Conservation (phyloP, 805 yeast species). For the Ogataea haglerorum region DNA sequence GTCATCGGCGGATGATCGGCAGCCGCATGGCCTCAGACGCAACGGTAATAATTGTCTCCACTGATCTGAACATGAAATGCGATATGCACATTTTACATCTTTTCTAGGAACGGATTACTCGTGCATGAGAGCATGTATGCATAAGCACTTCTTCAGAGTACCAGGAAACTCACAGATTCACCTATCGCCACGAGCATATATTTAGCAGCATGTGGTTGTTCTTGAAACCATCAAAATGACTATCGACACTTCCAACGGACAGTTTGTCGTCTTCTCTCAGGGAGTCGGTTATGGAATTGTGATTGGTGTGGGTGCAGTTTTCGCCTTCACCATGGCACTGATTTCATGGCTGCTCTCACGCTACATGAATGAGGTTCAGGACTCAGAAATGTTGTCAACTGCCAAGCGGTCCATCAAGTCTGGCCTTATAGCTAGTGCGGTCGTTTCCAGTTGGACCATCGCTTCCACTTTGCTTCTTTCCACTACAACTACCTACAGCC, state of each 20-base stretch:
- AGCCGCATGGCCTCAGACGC: too few relatives aligned
- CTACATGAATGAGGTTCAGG: slow-evolving; percentile 39
- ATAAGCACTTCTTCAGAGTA: too few relatives aligned
- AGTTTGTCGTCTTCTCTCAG: slow-evolving; percentile 18
- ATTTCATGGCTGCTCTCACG: slow-evolving; percentile 34
- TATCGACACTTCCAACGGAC: slow-evolving; percentile 10
- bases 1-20: too few relatives aligned
- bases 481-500: slow-evolving; percentile 31
- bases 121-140: too few relatives aligned
- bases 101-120: too few relatives aligned
- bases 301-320: slow-evolving; percentile 45
- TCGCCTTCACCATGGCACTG: slow-evolving; percentile 38
- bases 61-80: too few relatives aligned
- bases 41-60: too few relatives aligned
- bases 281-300: slow-evolving; percentile 40
- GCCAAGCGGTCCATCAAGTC: slow-evolving; percentile 37
- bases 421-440: slow-evolving; percentile 36
- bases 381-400: slow-evolving; percentile 40
- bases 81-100: too few relatives aligned
- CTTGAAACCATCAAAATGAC: slow-evolving; percentile 2
- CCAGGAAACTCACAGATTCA: not conserved
- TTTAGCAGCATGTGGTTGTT: too few relatives aligned
- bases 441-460: slow-evolving; percentile 38
- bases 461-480: slow-evolving; percentile 31
- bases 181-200: too few relatives aligned